phyloP scores from a whole-genome alignment of 2,329 filamentous ascomycete genomes.

The Helminthosporium solani region DNA sequence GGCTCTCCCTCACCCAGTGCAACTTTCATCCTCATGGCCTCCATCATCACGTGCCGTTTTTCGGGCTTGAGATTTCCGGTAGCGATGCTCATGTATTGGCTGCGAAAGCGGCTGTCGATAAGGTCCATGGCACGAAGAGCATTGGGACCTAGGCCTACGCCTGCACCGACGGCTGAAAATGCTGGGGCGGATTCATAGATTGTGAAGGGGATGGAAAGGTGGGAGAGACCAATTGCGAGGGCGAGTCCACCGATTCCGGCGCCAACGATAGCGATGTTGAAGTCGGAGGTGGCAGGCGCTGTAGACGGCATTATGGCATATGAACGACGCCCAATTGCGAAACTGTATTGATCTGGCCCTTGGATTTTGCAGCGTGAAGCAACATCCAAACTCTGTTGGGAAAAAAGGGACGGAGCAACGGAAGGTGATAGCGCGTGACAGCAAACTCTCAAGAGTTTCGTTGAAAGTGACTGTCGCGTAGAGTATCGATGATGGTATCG shows the following conservation, averaged over 20 bases:
- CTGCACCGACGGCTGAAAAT: constrained; percentile 29
- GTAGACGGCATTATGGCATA: background rate
- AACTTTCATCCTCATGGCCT: constrained; percentile 45
- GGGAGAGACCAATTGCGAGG: constrained; percentile 27
- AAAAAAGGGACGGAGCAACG: no score
- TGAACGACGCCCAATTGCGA: background rate
- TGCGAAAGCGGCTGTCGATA: constrained; percentile 43
- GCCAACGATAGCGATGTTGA: constrained; percentile 8
- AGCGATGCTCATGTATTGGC: constrained; percentile 43
- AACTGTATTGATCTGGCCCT: background rate
- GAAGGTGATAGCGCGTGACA: no score
- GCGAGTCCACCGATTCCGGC: constrained; percentile 32
- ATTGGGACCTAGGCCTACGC: constrained; percentile 45
- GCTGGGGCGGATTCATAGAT: constrained; percentile 29
- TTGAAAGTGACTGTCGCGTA: no score
- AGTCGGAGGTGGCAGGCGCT: background rate
- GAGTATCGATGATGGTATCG: no score
- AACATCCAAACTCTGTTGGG: no score
- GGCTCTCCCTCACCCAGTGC: constrained; percentile 43
- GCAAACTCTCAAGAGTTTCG: no score
- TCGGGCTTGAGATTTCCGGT: constrained; percentile 43
- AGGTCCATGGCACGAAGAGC: constrained; percentile 46
- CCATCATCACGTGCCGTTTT: constrained; percentile 45
- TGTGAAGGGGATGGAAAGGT: constrained; percentile 23
- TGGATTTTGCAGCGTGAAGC: background rate